Evolutionary conservation across 441 rosid genomes (phyloP), one percentile per base, ranked within the genome.

Genomic region (Bruguiera hainesii): DNA sequence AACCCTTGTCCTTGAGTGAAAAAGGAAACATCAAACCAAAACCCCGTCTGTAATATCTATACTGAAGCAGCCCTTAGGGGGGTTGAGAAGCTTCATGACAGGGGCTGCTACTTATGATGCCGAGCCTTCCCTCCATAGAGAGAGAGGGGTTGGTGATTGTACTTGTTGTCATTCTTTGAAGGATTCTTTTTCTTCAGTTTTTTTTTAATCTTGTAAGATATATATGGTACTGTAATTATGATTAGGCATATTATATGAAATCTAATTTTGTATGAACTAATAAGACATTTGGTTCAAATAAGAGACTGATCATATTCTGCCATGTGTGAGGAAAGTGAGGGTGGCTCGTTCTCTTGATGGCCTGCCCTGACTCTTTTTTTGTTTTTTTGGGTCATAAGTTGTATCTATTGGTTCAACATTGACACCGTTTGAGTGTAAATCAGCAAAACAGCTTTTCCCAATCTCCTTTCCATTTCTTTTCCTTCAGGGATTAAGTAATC

Each of bases 131-230:
- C 63, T 18, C 19, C 63, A 26, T 7, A 21, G 13, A 20, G 23
- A 53, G 23, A 8, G 56, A 11, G 11, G 7, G 15, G 16, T 25
- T 21, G 23, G 23, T 53, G 29, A 51, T 6, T 6, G 57, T 26
- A 29, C 67, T 21, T 20, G 5, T 19, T 31, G 30, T 5, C 13
- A 20, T 21, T 30, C 29, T 59, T 37, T 55, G 2, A 20, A 58
- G 67, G 65, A 72, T 82, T 76, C 80, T 77, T 86, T 82, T 35
- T 63, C n/a, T 42, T 42, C 29, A 69, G 35, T 6, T 35, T 55
- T 71, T 63, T 73, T 71, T 73, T 50, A 65, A 21, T 56, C 63
- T 15, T 69, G 78, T 79, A 74, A 70, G 67, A 46, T 80, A 71
- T 68, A 72, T 25, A 65, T 19, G 56, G 18, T n/a, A 52, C 18